These are phyloP conservation scores for Amanita thiersii DNA, from an alignment of 768 basidiomycete species.

Conservation along the genomic window DNA sequence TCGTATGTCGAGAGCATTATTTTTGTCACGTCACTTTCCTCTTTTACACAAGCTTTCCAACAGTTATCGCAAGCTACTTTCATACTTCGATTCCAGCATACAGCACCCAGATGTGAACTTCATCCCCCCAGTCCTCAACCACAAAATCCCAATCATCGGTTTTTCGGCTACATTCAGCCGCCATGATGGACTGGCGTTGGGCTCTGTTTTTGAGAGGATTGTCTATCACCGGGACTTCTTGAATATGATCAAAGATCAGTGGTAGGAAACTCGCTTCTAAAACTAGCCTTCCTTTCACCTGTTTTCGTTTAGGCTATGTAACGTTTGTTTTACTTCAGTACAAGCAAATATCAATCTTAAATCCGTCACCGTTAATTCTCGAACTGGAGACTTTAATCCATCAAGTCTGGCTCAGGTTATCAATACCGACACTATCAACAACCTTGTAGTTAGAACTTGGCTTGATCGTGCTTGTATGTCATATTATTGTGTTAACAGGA, in stretches of 20 bases:
- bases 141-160: slow-evolving; percentile 76
- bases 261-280: slow-evolving; percentile 34
- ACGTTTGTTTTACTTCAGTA: slow-evolving; percentile 80
- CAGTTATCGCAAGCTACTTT: slow-evolving; percentile 77
- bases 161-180: slow-evolving; percentile 94
- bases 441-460: slow-evolving; percentile 76
- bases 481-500: neutral
- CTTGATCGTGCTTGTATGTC: slow-evolving; percentile 71
- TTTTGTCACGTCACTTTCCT: neutral
- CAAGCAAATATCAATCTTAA: slow-evolving; percentile 65
- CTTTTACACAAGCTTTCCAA: neutral
- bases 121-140: slow-evolving; percentile 25
- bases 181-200: slow-evolving; percentile 84
- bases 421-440: slow-evolving; percentile 72
- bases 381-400: slow-evolving; percentile 76
- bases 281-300: neutral
- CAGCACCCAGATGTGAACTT: slow-evolving; percentile 40
- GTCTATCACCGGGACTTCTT: slow-evolving; percentile 90
- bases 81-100: slow-evolving; percentile 69
- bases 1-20: slow-evolving; percentile 54
- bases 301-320: slow-evolving; percentile 58
- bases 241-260: slow-evolving; percentile 89
- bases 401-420: slow-evolving; percentile 73
- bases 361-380: slow-evolving; percentile 54
- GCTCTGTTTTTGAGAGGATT: slow-evolving; percentile 82